Base-by-base conservation (phyloP, 208 protist genomes). In the Acanthamoeba sp. region DNA sequence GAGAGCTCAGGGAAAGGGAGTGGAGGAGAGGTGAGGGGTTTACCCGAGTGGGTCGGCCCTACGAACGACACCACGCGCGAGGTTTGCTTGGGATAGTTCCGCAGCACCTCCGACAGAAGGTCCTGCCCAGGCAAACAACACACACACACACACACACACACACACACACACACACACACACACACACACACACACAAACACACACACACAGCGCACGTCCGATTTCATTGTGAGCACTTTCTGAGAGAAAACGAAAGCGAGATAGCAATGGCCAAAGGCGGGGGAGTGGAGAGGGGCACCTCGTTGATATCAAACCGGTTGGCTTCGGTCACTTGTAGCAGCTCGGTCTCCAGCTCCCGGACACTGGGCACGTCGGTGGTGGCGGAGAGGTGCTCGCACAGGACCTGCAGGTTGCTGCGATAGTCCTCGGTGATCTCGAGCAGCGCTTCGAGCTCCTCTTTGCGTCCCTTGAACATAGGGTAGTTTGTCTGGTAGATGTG, bases 301-400 rank as follows among this genome's bases (percentile, higher is more conserved):
- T 80, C 73, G 42, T 84, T 84, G 73, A 84, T 84, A 27, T 84
- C 73, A 38, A 84, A 84, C 6, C 73, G 73, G 38, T 84, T 84
- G 38, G 73, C 73, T 27, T 84, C 73, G 42, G 73, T 84, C n/a
- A 84, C 73, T 38, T 45, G 22, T 4, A 84, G 73, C 73, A 84
- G 73, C 40, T 84, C 73, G 20, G 73, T 84, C 40, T 84, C 73
- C 22, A 55, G 73, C 24, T 84, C 73, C 16, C 73, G 73, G 10
- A 84, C 73, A 38, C 73, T 84, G 73, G 73, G 73, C 42, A 84
- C 73, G 42, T 84, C 73, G 40, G 73, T 84, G 22, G 73, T 84
- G 40, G 73, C 73, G 7, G 73, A 84, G 22, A 84, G 73, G 73
- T 84, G 73, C 73, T 84, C 73, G 73, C 73, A 84, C 38, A 84